These are phyloP conservation scores for Coniferiporia weirii DNA, from an alignment of 1,284 basidiomycete species.

Conservation along the genomic window DNA sequence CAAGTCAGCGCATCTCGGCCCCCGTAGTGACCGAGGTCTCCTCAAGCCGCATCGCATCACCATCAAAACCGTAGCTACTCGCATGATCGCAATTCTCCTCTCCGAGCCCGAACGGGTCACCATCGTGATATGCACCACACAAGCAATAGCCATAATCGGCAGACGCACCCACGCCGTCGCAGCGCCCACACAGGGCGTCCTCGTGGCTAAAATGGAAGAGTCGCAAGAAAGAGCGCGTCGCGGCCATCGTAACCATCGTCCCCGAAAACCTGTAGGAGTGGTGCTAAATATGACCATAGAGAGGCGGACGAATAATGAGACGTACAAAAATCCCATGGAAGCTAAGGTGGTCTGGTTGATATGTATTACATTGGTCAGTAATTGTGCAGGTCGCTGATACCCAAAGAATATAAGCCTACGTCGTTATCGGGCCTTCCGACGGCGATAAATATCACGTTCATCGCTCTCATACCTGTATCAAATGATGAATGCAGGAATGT, in stretches of 20 bases:
- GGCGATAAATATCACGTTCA: neutral
- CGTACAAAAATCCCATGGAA: neutral
- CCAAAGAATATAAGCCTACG: neutral
- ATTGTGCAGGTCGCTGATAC: neutral
- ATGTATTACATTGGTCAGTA: neutral
- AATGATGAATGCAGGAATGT: neutral
- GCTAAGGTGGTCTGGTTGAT: neutral
- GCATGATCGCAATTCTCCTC: no score
- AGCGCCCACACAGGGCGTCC: no score
- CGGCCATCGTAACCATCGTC: neutral
- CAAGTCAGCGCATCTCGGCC: no score
- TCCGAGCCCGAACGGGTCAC: no score
- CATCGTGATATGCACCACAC: no score
- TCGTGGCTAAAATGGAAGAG: neutral
- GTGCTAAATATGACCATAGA: neutral
- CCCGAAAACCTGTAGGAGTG: neutral
- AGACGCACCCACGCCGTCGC: no score
- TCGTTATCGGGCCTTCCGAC: neutral
- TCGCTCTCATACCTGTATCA: neutral
- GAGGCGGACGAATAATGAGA: neutral
- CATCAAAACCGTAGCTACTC: no score
- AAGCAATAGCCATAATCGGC: no score
- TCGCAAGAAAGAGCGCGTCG: slow-evolving; percentile 3
- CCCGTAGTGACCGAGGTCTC: no score
- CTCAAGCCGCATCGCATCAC: no score